Conservation (phyloP, 306 rosid genomes). For the Citrullus mucosospermus region DNA sequence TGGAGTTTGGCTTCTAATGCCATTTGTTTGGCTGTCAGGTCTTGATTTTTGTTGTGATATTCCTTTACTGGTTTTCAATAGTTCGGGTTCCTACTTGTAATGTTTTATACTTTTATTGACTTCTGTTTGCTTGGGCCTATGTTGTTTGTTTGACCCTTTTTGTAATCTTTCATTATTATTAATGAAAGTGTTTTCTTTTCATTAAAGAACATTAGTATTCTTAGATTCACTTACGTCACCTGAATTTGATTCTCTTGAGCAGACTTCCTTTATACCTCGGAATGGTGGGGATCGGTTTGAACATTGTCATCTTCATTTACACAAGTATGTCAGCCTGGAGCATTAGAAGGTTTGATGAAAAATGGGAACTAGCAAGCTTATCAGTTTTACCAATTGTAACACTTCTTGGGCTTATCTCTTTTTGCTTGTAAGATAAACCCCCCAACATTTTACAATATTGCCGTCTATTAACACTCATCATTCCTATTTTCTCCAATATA, state of each 20-base stretch:
- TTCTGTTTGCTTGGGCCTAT: not conserved
- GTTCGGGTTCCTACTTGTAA: not conserved
- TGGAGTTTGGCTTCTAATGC: not conserved
- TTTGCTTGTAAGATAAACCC: constrained; percentile 64
- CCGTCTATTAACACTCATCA: not conserved
- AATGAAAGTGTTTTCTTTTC: not conserved
- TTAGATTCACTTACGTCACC: constrained; percentile 7
- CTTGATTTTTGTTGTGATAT: not conserved
- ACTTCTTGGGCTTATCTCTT: constrained; percentile 64
- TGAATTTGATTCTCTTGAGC: constrained; percentile 29
- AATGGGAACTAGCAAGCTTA: constrained; percentile 69
- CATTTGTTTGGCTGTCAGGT: not conserved
- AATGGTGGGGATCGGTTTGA: constrained; percentile 65
- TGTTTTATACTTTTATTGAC: not conserved
- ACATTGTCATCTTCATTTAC: constrained; percentile 57
- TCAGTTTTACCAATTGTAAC: constrained; percentile 70
- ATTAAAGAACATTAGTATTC: not conserved
- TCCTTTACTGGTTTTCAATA: not conserved
- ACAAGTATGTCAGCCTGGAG: constrained; percentile 69
- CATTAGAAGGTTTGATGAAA: constrained; percentile 69
- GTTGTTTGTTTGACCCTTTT: not conserved
- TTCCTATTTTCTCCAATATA: constrained; percentile 20
- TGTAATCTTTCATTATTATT: not conserved
- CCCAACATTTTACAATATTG: not conserved
- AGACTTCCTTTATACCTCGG: constrained; percentile 88